Evolutionary conservation across 495 filamentous ascomycete species (phyloP), one percentile per base, ranked within the genome.

Genomic region (Penicillium ucsense): DNA sequence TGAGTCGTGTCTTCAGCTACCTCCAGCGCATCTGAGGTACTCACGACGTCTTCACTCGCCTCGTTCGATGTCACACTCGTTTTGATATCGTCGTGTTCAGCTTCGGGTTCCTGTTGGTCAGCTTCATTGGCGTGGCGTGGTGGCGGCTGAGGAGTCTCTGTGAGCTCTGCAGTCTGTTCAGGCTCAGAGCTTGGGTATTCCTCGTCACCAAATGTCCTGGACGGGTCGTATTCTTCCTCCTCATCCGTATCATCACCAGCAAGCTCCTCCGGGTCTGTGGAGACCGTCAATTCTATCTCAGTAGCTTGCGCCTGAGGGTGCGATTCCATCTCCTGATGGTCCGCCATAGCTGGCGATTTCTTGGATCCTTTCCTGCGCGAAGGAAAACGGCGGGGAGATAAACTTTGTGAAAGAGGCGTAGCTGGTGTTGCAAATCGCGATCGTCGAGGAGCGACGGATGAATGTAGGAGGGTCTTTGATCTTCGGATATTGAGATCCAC

Each of bases 291-390:
- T 46, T 74, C 74, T 60, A 67, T 49, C 46, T 64, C 65, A 64
- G 71, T 79, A 52, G 71, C 71, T 57, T 75, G 71, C 53, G 72
- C 76, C 57, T 79, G 74, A 46, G 70, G 71, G 57, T 83, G 81
- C 57, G 82, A 79, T 48, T 75, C 64, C 63, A 84, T 80, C 44
- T 77, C 71, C 53, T 81, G 77, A 51, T 76, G 67, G 56, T 80
- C 78, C 46, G 76, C 76, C 80, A 83, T 82, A 61, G 48, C 51
- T 45, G 54, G 42, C 41, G 50, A 31, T 41, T 45, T 47, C 43
- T 20, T 20, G 20, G 1, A 2, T 20, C 2, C 20, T 20, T 20
- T 20, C 20, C 20, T 20, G 20, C 20, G 20, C 20, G 20, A 20
- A 20, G 20, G 20, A 20, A 20, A 1, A 2, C 20, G 20, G 20